Percentiles rank a stretch among this genome's conserved stretches.
phyloP scores from a whole-genome alignment of 2,329 filamentous ascomycete species.

The Aspergillus novoparasiticus region DNA sequence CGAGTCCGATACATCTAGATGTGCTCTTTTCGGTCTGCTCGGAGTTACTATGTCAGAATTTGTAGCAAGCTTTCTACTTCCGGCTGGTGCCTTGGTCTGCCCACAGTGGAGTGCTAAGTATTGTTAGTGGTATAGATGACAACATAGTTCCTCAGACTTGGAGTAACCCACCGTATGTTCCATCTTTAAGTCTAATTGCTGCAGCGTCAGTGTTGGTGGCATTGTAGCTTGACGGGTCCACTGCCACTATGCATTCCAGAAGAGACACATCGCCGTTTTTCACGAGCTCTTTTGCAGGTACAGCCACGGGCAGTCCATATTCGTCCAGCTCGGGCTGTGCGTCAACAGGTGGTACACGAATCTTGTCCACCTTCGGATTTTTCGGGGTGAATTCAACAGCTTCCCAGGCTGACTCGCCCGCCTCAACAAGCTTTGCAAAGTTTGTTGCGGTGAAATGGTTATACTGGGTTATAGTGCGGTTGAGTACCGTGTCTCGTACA shows the following conservation, averaged over 20 bases:
- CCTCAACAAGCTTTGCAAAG: constrained; percentile 56
- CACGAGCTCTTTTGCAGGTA: constrained; percentile 37
- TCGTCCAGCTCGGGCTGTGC: constrained; percentile 43
- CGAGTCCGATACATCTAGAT: constrained; percentile 12
- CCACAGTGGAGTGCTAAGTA: constrained; percentile 11
- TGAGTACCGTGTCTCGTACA: constrained; percentile 56
- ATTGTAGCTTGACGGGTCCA: constrained; percentile 37
- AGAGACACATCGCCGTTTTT: constrained; percentile 48
- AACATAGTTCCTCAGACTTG: not conserved
- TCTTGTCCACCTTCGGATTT: constrained; percentile 32
- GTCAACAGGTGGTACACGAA: constrained; percentile 33
- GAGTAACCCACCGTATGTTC: constrained; percentile 32
- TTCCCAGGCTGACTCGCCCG: constrained; percentile 55
- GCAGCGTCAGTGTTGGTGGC: constrained; percentile 39
- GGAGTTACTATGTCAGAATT: constrained; percentile 13
- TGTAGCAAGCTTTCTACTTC: not conserved
- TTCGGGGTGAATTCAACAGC: constrained; percentile 48
- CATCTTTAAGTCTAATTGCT: constrained; percentile 30
- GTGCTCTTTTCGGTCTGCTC: constrained; percentile 16
- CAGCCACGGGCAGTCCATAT: constrained; percentile 50
- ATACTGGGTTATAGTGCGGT: constrained; percentile 53
- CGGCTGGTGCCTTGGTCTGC: constrained; percentile 1
- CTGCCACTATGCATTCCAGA: constrained; percentile 39
- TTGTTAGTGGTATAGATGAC: not conserved
- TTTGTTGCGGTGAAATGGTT: constrained; percentile 57